Conservation (phyloP, 345 rosid genomes). For the Eucalyptus pauciflora region DNA sequence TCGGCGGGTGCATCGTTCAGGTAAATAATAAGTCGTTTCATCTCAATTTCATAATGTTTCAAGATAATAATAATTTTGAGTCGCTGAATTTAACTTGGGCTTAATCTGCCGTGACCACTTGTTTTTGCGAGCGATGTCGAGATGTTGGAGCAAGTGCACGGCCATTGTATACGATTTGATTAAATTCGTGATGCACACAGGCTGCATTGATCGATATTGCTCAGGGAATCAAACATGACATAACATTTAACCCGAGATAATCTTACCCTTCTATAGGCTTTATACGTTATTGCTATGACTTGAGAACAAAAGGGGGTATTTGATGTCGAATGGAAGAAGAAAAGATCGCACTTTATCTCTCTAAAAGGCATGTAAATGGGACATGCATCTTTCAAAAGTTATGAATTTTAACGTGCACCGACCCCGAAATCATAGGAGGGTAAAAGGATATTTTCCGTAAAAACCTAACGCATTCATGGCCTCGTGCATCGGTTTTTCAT, state of each 20-base stretch:
- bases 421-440: neutral
- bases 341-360: neutral
- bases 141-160: neutral
- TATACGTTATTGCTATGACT: neutral
- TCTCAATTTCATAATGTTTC: neutral
- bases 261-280: neutral
- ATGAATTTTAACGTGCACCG: neutral
- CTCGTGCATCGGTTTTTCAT: neutral
- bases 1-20: conserved; percentile 58
- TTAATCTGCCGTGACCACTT: accelerated
- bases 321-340: neutral
- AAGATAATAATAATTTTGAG: neutral
- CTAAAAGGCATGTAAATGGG: neutral
- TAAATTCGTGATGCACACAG: neutral
- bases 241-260: neutral
- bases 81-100: neutral
- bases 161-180: accelerated
- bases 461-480: neutral
- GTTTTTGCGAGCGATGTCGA: accelerated
- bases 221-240: accelerated
- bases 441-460: neutral
- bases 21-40: neutral
- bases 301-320: neutral
- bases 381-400: neutral
- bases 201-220: neutral